Evolutionary conservation across 164 flowering plant genomes (phyloP).

Genomic region (Annona cherimola): DNA sequence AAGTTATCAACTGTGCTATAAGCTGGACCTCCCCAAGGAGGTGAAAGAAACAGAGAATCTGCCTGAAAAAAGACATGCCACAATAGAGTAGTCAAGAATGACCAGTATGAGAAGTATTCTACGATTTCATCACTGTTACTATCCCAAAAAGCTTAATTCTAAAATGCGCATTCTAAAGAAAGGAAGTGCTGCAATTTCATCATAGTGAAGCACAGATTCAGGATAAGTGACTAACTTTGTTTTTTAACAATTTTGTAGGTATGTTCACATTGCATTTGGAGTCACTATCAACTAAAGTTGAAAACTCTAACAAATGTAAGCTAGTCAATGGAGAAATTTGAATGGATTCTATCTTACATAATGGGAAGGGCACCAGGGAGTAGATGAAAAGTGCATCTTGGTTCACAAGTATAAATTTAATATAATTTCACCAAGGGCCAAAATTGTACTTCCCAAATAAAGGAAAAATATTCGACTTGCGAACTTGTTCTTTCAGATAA

Average conservation of each 20-base stretch:
- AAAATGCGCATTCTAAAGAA: neutral
- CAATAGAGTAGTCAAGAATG: neutral
- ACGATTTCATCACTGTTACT: neutral
- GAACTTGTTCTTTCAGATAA: neutral
- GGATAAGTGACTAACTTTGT: too few relatives aligned
- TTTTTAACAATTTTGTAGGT: too few relatives aligned
- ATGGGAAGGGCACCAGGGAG: too few relatives aligned
- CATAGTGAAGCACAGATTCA: too few relatives aligned
- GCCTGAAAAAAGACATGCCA: constrained; percentile 27
- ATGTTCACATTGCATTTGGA: too few relatives aligned
- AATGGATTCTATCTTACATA: too few relatives aligned
- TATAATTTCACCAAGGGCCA: neutral
- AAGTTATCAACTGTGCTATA: constrained; percentile 26
- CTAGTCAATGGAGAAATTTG: too few relatives aligned
- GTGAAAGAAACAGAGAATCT: constrained; percentile 46
- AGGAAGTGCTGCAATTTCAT: neutral
- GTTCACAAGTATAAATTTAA: too few relatives aligned
- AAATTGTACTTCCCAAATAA: neutral
- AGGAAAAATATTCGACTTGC: neutral
- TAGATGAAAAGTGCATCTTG: too few relatives aligned
- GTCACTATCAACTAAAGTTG: too few relatives aligned
- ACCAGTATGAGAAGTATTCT: neutral
- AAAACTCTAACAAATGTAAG: too few relatives aligned
- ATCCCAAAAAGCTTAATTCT: neutral
- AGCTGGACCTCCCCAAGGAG: constrained; percentile 69